A percentile compares a stretch with the other conserved stretches of the same genome.
Evolutionary conservation across 768 basidiomycete genomes (phyloP).

Genomic region (Amanita subjunquillea): DNA sequence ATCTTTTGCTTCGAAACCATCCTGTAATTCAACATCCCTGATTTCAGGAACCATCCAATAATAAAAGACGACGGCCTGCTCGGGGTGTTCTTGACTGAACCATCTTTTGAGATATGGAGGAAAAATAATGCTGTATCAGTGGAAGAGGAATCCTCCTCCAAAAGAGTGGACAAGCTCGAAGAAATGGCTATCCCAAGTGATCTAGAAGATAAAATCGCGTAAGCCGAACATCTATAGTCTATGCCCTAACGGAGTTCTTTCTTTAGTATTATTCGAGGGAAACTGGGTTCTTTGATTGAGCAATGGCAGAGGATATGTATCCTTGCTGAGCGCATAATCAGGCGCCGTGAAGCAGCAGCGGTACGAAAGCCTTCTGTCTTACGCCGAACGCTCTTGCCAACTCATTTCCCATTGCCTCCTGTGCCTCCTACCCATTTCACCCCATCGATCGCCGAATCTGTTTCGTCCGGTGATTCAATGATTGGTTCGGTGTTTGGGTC

Average conservation of each 20-base stretch:
- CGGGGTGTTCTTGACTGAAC: conserved; percentile 70
- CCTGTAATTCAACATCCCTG: conserved; percentile 1
- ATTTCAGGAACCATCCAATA: conserved; percentile 73
- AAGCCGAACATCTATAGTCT: conserved; percentile 13
- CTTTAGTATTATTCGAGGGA: conserved; percentile 61
- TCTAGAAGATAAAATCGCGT: conserved; percentile 83
- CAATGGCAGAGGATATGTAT: conserved; percentile 89
- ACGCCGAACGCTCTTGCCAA: conserved; percentile 51
- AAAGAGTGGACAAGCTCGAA: conserved; percentile 69
- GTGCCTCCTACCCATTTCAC: conserved; percentile 20
- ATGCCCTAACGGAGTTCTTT: conserved; percentile 5
- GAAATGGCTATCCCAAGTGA: conserved; percentile 93
- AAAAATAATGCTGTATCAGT: conserved; percentile 67
- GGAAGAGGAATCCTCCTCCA: conserved; percentile 82
- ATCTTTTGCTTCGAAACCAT: neutral
- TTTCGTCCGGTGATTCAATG: conserved; percentile 15
- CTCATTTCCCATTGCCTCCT: conserved; percentile 58
- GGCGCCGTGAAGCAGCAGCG: conserved; percentile 86
- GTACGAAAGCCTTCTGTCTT: conserved; percentile 64
- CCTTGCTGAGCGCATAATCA: conserved; percentile 79
- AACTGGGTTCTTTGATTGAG: conserved; percentile 70
- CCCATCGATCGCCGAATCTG: conserved; percentile 18
- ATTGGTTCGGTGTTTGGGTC: conserved; percentile 14
- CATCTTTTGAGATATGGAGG: conserved; percentile 81
- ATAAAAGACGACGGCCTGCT: conserved; percentile 83